A percentile compares a stretch with the other conserved stretches of the same genome.
Evolutionary conservation across 768 basidiomycete genomes (phyloP).

Genomic region (Boletus patriciae): DNA sequence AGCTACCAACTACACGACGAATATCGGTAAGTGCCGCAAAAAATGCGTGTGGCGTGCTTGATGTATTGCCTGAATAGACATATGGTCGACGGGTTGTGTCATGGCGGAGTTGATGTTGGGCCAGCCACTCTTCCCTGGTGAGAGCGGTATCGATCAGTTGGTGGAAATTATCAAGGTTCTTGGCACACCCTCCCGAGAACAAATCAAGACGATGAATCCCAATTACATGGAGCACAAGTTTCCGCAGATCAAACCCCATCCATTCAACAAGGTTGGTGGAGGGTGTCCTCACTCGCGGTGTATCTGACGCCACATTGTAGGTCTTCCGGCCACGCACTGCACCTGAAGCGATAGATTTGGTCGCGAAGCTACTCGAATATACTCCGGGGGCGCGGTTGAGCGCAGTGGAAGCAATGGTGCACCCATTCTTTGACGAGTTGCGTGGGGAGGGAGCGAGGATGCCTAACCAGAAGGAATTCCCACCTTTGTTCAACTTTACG

Average conservation of each 20-base stretch:
- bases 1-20: constrained; percentile 99
- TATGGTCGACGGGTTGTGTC: constrained; percentile 99
- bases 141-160: constrained; percentile 97
- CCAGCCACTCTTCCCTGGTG: constrained; percentile 97
- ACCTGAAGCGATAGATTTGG: constrained; percentile 93
- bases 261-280: constrained; percentile 82
- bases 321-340: constrained; percentile 98
- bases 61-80: constrained; percentile 53
- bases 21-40: constrained; percentile 76
- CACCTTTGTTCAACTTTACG: constrained; percentile 91
- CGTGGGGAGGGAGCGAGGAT: constrained; percentile 87
- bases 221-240: constrained; percentile 99
- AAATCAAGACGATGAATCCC: constrained; percentile 99
- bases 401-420: constrained; percentile 88
- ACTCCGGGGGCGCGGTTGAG: constrained; percentile 93
- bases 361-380: constrained; percentile 94
- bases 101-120: constrained; percentile 99
- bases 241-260: constrained; percentile 99
- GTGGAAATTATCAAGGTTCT: constrained; percentile 99
- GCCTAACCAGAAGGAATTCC: constrained; percentile 97
- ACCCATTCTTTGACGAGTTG: constrained; percentile 97
- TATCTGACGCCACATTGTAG: constrained; percentile 41
- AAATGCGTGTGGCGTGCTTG: constrained; percentile 1
- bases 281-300: constrained; percentile 2
- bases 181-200: constrained; percentile 96